A percentile compares a stretch with the other conserved stretches of the same genome.
Conservation (phyloP, 179 eudicot genomes). For the Camellia oleifera region DNA sequence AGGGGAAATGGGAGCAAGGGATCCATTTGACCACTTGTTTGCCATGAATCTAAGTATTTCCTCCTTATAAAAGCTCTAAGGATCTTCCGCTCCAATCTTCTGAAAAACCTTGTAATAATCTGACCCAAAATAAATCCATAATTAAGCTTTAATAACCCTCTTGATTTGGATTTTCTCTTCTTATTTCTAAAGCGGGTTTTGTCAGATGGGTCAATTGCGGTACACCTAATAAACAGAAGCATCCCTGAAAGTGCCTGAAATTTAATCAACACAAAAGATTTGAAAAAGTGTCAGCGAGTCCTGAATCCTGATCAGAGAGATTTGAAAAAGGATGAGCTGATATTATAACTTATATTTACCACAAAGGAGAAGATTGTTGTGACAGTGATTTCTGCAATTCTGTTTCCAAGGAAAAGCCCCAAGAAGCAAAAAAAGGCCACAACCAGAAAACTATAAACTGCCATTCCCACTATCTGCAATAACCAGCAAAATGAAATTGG, state of each 20-base stretch:
- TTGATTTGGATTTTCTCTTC: constrained; percentile 37
- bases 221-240: constrained; percentile 64
- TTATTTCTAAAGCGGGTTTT: constrained; percentile 55
- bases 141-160: constrained; percentile 39
- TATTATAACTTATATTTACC: constrained; percentile 31
- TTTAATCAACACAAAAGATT: too few relatives aligned
- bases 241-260: constrained; percentile 67
- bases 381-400: constrained; percentile 52
- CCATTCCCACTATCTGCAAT: constrained; percentile 78
- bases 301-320: background rate
- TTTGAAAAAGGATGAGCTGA: background rate
- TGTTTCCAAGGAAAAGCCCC: constrained; percentile 71
- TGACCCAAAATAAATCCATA: constrained; percentile 59
- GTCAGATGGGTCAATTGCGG: constrained; percentile 73
- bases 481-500: background rate
- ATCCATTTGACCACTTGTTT: constrained; percentile 47
- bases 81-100: constrained; percentile 69
- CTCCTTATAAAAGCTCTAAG: constrained; percentile 70
- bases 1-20: constrained; percentile 81
- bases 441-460: constrained; percentile 53
- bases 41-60: constrained; percentile 70
- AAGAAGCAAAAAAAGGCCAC: constrained; percentile 68
- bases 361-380: constrained; percentile 47
- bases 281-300: background rate
- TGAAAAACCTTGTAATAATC: constrained; percentile 49